These are phyloP conservation scores for Thalassiosira livingstoniorum DNA, from an alignment of 352 stramenopile species.

Conservation along the genomic window DNA sequence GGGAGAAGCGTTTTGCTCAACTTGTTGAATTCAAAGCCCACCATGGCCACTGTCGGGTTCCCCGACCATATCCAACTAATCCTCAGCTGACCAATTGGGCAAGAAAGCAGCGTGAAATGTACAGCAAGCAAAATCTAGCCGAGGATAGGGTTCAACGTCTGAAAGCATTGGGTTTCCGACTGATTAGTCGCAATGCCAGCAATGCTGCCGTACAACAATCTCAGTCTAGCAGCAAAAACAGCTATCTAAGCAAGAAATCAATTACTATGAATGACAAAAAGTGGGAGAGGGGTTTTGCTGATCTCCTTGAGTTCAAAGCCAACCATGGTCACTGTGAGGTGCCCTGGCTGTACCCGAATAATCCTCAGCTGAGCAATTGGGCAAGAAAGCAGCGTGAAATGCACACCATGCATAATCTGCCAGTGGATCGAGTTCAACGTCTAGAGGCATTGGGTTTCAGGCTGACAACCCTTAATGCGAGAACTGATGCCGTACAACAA, in stretches of 20 bases:
- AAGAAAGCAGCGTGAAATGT: not conserved
- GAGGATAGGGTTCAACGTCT: too few relatives aligned
- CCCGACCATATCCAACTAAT: not conserved
- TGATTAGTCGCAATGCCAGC: too few relatives aligned
- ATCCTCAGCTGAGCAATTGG: not conserved
- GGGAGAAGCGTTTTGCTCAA: too few relatives aligned
- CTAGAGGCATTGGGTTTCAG: too few relatives aligned
- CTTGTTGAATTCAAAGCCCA: constrained; percentile 4
- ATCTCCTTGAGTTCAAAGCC: not conserved
- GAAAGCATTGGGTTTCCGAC: too few relatives aligned
- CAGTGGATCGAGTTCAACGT: not conserved
- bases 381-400: not conserved
- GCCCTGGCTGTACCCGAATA: not conserved
- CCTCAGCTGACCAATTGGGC: not conserved
- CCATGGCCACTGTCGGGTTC: not conserved
- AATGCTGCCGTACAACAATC: too few relatives aligned
- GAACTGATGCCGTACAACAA: too few relatives aligned
- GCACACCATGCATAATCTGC: not conserved
- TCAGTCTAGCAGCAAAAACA: too few relatives aligned
- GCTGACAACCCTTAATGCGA: too few relatives aligned
- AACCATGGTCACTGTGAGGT: not conserved
- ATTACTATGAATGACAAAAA: too few relatives aligned
- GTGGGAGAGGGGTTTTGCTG: not conserved
- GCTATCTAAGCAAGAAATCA: too few relatives aligned
- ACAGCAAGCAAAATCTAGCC: not conserved